These are phyloP conservation scores for Salvia splendens DNA, from an alignment of 257 asterid genomes.

Conservation along the genomic window DNA sequence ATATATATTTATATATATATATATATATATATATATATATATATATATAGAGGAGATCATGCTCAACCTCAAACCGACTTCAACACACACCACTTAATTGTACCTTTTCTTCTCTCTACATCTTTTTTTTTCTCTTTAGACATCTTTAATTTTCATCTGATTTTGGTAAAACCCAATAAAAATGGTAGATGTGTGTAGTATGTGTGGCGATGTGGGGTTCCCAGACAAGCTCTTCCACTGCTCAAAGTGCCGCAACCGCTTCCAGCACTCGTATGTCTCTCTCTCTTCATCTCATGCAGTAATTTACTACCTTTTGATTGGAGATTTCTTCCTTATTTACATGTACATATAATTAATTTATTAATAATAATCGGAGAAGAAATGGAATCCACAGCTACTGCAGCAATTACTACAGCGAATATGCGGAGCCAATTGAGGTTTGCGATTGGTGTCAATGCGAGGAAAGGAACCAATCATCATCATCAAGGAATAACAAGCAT, in stretches of 20 bases:
- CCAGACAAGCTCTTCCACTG: conserved; percentile 95
- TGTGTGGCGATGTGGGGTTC: conserved; percentile 97
- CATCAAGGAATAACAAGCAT: conserved; percentile 29
- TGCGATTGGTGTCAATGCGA: conserved; percentile 96
- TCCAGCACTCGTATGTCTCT: conserved; percentile 84
- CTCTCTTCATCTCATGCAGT: neutral
- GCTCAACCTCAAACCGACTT: conserved; percentile 24
- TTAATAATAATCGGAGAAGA: too few relatives aligned
- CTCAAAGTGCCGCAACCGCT: conserved; percentile 82
- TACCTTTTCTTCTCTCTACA: neutral
- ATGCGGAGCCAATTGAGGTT: conserved; percentile 53
- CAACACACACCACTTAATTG: conserved; percentile 21
- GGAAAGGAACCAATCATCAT: conserved; percentile 40
- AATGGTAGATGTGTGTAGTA: conserved; percentile 92
- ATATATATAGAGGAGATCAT: conserved; percentile 30
- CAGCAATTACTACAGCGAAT: conserved; percentile 82
- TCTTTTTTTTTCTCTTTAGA: neutral
- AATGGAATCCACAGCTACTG: conserved; percentile 57
- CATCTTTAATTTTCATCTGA: neutral
- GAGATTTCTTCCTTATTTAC: neutral
- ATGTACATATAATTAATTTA: too few relatives aligned
- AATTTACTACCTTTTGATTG: neutral
- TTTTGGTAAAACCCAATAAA: neutral
- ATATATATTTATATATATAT: conserved; percentile 8
- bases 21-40: conserved; percentile 10